Conservation (phyloP, 2,329 filamentous ascomycete genomes). For the Verticillium nonalfalfae region DNA sequence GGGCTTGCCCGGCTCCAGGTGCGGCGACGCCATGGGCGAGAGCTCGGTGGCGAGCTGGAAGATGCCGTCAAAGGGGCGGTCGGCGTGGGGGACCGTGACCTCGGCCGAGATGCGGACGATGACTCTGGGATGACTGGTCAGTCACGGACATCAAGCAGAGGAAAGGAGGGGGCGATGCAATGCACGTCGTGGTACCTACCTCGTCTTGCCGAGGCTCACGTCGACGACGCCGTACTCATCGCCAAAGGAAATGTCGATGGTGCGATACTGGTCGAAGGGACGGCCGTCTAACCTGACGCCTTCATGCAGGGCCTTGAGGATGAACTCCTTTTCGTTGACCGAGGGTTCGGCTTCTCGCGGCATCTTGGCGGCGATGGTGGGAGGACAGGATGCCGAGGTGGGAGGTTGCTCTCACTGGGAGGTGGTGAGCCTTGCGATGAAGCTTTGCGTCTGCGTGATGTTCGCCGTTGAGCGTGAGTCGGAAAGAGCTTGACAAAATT, state of each 20-base stretch:
- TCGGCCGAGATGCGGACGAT: conserved; percentile 82
- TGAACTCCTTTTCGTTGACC: conserved; percentile 79
- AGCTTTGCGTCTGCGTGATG: neutral
- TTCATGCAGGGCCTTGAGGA: conserved; percentile 75
- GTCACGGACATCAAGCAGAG: neutral
- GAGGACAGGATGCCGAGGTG: neutral
- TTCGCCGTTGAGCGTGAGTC: conserved; percentile 2
- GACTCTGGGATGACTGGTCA: conserved; percentile 49
- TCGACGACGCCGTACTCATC: conserved; percentile 89
- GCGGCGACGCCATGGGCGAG: conserved; percentile 84
- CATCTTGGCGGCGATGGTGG: conserved; percentile 48
- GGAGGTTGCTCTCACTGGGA: neutral
- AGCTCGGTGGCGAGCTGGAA: conserved; percentile 91
- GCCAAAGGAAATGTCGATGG: conserved; percentile 73
- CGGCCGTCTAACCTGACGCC: conserved; percentile 81
- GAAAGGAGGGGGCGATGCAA: too few species aligned
- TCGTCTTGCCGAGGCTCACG: conserved; percentile 83
- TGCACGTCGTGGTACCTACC: conserved; percentile 38
- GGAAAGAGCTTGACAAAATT: conserved; percentile 24
- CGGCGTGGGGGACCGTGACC: conserved; percentile 76
- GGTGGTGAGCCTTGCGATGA: too few species aligned
- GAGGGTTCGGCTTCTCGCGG: conserved; percentile 90
- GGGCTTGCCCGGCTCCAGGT: conserved; percentile 79
- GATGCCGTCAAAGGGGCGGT: conserved; percentile 91
- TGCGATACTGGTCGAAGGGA: conserved; percentile 71